phyloP scores from a whole-genome alignment of 1,284 basidiomycete species.

The Apiotrichum sp. region DNA sequence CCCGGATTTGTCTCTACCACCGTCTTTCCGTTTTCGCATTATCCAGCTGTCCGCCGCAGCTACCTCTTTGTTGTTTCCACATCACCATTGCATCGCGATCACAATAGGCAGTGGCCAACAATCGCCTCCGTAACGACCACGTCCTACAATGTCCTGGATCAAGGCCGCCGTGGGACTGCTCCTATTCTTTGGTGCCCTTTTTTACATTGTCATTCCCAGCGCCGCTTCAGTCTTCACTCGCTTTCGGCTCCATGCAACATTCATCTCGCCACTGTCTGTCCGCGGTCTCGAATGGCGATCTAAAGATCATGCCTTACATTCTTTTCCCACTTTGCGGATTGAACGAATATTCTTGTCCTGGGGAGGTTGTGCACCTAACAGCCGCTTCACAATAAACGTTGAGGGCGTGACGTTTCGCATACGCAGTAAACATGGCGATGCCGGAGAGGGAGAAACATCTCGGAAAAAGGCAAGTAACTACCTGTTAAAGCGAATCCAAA shows the following conservation, averaged over 20 bases:
- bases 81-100: too few relatives aligned
- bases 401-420: slow-evolving; percentile 32
- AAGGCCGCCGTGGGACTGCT: slow-evolving; percentile 7
- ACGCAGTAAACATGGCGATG: slow-evolving; percentile 4
- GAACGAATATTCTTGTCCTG: slow-evolving; percentile 33
- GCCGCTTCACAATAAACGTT: slow-evolving; percentile 30
- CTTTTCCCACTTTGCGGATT: slow-evolving; percentile 27
- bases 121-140: background rate
- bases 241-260: slow-evolving; percentile 18
- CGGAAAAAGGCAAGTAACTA: slow-evolving; percentile 7
- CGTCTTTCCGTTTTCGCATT: too few relatives aligned
- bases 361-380: slow-evolving; percentile 24
- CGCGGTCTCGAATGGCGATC: slow-evolving; percentile 39
- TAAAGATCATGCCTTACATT: slow-evolving; percentile 8
- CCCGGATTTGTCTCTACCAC: too few relatives aligned
- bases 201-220: slow-evolving; percentile 19
- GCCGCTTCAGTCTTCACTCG: slow-evolving; percentile 14
- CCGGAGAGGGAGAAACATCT: background rate
- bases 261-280: slow-evolving; percentile 19
- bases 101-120: too few relatives aligned
- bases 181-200: slow-evolving; percentile 9
- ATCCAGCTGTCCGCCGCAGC: too few relatives aligned
- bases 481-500: background rate
- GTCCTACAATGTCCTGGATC: slow-evolving; percentile 10
- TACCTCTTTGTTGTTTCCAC: too few relatives aligned